Base-by-base conservation (phyloP, 202 grass and related monocot genomes). In the Setaria italica region DNA sequence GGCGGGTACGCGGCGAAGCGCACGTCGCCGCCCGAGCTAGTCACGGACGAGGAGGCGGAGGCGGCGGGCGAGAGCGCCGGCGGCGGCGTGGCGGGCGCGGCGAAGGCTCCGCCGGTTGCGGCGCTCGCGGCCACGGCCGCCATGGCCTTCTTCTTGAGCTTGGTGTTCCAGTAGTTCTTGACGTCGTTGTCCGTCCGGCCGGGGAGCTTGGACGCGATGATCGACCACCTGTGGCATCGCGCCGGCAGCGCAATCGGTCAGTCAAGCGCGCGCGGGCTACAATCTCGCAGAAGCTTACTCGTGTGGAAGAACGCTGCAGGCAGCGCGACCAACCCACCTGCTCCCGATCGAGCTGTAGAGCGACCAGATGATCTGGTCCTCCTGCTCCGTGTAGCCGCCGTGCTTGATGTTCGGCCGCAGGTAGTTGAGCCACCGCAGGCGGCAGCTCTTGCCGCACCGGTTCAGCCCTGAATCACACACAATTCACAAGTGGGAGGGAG, bases 391-490 rank as follows among this genome's bases (percentile, higher is more conserved):
- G 79, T 90, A 95, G 35, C 88, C 88, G 7, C 93, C 93, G 76
- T 95, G 93, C 88, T 51, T 68, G 69, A 98, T 98, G 85, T 98
- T 71, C 9, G 95, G 95, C 35, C 93, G 64, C 49, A 98, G 93
- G 78, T 98, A 98, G 86, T 98, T 98, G 49, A 98, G 88, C 95
- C 95, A 98, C 86, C 95, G 89, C 6, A 98, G 85, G 2, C 95
- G 85, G 78, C 95, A 98, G 88, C 95, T 98, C 81, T 98, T 98
- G 62, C 95, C 95, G n/a, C 95, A 98, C 48, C 95, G 81, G 74
- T 92, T 95, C 64, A 95, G 60, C 42, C 93, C 93, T 95, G 90
- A 1, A 69, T 35, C 63, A 37, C 35, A 37, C 35, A 37, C 35
- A 16, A 0, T 62, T 15, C 14, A 62, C n/a, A 65, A 8, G 3